These are phyloP conservation scores for Neostapfia colusana DNA, from an alignment of 176 grass and related monocot genomes.

Conservation along the genomic window DNA sequence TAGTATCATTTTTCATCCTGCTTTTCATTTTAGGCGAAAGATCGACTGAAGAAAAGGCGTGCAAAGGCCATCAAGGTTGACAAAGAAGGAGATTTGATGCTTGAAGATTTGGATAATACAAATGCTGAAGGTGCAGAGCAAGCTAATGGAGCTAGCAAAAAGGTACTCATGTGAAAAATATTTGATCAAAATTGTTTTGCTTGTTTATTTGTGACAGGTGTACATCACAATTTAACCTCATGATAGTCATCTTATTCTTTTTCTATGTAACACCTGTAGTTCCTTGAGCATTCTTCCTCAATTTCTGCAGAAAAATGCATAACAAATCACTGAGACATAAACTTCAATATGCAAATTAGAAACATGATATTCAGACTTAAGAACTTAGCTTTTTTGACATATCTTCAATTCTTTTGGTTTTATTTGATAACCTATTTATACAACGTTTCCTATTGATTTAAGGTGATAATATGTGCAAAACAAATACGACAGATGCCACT, in stretches of 20 bases:
- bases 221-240: background rate
- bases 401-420: background rate
- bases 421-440: background rate
- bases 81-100: constrained; percentile 80
- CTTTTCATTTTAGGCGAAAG: constrained; percentile 70
- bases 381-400: background rate
- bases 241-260: constrained; percentile 13
- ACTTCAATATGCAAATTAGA: constrained; percentile 31
- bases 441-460: background rate
- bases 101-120: constrained; percentile 73
- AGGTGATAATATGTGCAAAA: background rate
- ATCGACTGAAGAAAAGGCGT: constrained; percentile 79
- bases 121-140: constrained; percentile 49
- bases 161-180: constrained; percentile 47
- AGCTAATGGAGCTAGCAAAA: constrained; percentile 71
- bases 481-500: constrained; percentile 8
- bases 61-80: constrained; percentile 85
- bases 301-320: background rate
- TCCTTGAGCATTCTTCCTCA: constrained; percentile 2
- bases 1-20: background rate
- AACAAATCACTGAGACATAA: background rate
- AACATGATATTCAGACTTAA: constrained; percentile 28
- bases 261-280: constrained; percentile 1
- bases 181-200: background rate
- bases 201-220: background rate